Evolutionary conservation across 345 rosid genomes (phyloP).

Genomic region (Arabidopsis arenosa): DNA sequence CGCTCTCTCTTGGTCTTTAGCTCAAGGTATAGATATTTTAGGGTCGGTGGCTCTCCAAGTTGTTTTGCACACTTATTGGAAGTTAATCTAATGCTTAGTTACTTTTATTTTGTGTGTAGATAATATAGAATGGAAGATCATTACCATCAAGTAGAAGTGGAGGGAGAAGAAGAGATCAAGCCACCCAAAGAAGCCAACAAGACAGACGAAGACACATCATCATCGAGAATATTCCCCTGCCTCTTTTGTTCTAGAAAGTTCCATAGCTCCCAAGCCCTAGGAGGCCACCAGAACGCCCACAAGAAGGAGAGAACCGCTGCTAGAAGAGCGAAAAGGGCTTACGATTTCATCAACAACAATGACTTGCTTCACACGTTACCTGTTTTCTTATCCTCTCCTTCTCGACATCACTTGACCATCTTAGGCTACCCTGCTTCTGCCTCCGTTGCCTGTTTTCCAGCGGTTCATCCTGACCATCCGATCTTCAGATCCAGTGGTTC

Average conservation of each 20-base stretch:
- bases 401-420: conserved; percentile 50
- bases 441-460: conserved; percentile 48
- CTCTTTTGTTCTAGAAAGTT: conserved; percentile 83
- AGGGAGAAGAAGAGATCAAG: conserved; percentile 50
- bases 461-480: conserved; percentile 22
- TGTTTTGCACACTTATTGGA: conserved; percentile 4
- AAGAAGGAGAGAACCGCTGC: conserved; percentile 85
- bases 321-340: conserved; percentile 67
- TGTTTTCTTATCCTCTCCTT: conserved; percentile 44
- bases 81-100: background rate
- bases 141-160: conserved; percentile 26
- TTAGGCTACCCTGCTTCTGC: conserved; percentile 59
- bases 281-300: conserved; percentile 97
- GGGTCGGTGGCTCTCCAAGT: conserved; percentile 4
- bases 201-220: conserved; percentile 36
- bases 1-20: conserved; percentile 5
- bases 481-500: conserved; percentile 49
- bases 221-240: conserved; percentile 70
- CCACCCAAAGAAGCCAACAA: conserved; percentile 38
- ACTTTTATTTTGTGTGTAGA: background rate
- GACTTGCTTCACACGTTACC: conserved; percentile 44
- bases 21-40: conserved; percentile 28
- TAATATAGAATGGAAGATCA: conserved; percentile 36
- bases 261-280: conserved; percentile 90
- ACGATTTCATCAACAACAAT: conserved; percentile 51